Conservation (phyloP, 805 yeast species). For the Ascoidea asiatica region DNA sequence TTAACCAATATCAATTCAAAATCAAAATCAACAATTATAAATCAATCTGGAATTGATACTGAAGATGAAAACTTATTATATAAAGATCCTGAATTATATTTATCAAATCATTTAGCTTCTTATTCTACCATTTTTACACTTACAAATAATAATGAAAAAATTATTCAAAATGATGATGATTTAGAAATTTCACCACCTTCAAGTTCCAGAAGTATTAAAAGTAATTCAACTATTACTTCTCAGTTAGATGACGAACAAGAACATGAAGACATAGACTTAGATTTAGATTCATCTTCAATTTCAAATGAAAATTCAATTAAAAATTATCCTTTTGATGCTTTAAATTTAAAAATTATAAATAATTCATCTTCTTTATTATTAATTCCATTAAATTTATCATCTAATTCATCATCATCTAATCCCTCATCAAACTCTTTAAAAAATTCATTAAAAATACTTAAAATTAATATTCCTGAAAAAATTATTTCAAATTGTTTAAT, state of each 20-base stretch:
- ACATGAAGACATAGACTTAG: not conserved
- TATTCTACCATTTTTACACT: not conserved
- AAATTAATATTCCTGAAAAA: conserved; percentile 25
- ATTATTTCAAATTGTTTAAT: conserved; percentile 23
- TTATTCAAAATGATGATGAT: not conserved
- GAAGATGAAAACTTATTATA: too few relatives aligned
- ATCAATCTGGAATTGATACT: too few relatives aligned
- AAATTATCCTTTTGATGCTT: not conserved
- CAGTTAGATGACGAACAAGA: not conserved
- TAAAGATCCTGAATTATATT: conserved; percentile 4
- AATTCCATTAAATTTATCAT: conserved; percentile 7
- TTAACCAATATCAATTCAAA: not conserved
- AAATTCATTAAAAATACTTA: conserved; percentile 1
- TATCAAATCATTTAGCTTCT: not conserved
- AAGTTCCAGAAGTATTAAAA: not conserved
- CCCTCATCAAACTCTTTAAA: not conserved
- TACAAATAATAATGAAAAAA: not conserved
- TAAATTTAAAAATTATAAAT: conserved; percentile 10
- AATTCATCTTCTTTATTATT: conserved; percentile 11
- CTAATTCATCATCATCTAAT: not conserved
- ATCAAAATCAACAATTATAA: not conserved
- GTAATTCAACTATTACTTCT: not conserved
- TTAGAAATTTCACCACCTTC: conserved; percentile 1
- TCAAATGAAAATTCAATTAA: not conserved
- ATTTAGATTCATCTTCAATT: not conserved